These are phyloP conservation scores for Cydonia oblonga DNA, from an alignment of 331 rosid genomes.

Conservation along the genomic window DNA sequence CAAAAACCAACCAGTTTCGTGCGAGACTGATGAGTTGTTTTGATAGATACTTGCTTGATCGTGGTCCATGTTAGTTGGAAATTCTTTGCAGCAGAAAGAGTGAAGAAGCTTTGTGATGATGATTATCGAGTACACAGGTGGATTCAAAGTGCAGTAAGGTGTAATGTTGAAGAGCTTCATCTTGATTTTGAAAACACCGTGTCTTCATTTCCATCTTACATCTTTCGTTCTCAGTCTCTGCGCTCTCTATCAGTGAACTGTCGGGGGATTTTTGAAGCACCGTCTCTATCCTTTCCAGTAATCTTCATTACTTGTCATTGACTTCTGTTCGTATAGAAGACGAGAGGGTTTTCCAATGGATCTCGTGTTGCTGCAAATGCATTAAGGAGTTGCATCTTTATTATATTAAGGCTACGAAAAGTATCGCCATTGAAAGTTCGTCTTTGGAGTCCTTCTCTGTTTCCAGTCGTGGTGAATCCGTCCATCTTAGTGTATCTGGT, in stretches of 20 bases:
- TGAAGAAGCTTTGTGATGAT: background rate
- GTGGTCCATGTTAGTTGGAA: background rate
- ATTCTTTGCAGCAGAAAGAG: background rate
- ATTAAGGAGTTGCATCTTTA: background rate
- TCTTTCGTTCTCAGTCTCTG: background rate
- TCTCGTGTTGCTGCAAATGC: background rate
- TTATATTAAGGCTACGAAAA: background rate
- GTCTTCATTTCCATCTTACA: background rate
- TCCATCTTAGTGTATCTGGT: background rate
- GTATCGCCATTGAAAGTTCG: background rate
- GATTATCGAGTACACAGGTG: background rate
- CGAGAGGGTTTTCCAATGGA: background rate
- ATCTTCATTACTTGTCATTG: background rate
- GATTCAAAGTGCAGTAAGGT: background rate
- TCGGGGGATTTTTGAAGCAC: too few relatives aligned
- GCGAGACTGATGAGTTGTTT: background rate
- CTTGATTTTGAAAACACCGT: background rate
- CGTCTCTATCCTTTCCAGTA: background rate
- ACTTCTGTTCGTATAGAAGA: background rate
- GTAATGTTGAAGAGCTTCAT: background rate
- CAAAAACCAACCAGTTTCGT: too few relatives aligned
- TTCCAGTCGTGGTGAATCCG: background rate
- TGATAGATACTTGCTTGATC: background rate
- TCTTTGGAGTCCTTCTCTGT: background rate
- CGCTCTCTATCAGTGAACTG: background rate